A percentile compares a stretch with the other conserved stretches of the same genome.
Evolutionary conservation across 306 rosid species (phyloP).

Genomic region (Trichosanthes truncata): DNA sequence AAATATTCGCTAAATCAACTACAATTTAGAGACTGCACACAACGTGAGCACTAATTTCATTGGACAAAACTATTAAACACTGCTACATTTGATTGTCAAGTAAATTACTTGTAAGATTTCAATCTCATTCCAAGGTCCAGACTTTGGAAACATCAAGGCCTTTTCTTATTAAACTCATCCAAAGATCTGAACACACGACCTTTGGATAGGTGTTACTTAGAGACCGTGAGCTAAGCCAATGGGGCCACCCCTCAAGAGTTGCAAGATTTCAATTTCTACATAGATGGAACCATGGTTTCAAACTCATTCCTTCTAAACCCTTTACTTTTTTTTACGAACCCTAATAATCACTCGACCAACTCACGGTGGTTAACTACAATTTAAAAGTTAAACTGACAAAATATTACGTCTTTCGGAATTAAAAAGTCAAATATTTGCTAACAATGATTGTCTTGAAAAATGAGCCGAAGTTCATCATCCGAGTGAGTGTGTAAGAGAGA

Average conservation of each 20-base stretch:
- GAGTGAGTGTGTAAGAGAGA: neutral
- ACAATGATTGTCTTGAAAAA: neutral
- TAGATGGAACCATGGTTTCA: too few relatives aligned
- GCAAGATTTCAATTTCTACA: too few relatives aligned
- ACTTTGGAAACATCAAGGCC: neutral
- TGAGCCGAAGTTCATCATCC: neutral
- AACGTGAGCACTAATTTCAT: neutral
- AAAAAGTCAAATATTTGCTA: neutral
- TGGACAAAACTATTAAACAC: neutral
- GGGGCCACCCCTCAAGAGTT: neutral
- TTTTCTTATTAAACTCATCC: neutral
- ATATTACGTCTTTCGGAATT: neutral
- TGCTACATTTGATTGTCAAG: neutral
- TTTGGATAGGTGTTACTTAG: neutral
- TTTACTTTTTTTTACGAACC: too few relatives aligned
- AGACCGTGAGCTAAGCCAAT: neutral
- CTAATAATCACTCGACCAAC: neutral
- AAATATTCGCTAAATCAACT: neutral
- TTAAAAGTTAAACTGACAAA: neutral
- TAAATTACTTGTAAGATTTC: too few relatives aligned
- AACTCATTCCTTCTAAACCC: too few relatives aligned
- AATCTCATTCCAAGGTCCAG: too few relatives aligned
- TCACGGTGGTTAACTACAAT: neutral
- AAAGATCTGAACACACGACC: neutral
- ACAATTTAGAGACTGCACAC: neutral